Base-by-base conservation (phyloP, 306 rosid genomes). In the Ochetophila trinervis region DNA sequence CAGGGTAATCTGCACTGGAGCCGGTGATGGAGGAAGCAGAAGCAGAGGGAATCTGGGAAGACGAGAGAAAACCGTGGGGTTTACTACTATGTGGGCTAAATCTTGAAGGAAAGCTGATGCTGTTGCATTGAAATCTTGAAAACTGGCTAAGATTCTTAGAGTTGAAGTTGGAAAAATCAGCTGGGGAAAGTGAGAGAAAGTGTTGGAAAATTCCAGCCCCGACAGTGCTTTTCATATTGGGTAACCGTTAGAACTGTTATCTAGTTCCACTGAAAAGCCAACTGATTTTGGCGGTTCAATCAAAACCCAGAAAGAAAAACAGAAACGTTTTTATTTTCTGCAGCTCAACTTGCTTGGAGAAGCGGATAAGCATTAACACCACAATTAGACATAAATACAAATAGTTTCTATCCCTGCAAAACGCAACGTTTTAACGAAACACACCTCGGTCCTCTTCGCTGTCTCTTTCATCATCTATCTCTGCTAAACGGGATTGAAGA, bases 1-100 rank as follows among this genome's bases (percentile, higher is more conserved):
- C 92, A 1, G 88, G 24, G 72, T 72, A 85, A 47, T 84, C 82
- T 27, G 91, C 82, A 30, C 85, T 87, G 44, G 91, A 85, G 74
- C 90, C 86, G 34, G 79, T 16, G 53, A 84, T 14, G 20, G 86
- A 72, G 44, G 95, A 75, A 66, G 92, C 80, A 73, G 91, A 83
- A 79, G 84, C 76, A 62, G 4, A 53, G 53, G 55, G 53, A 4
- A 66, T 78, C 73, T 8, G 85, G 62, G 68, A 51, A 67, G 74
- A 64, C 51, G 68, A 64, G 8, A 27, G 55, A 62, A 66, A 71
- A 78, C 53, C 18, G 37, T 60, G 60, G 68, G 53, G 11, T 45
- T 55, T 50, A 40, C 8, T 50, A 40, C 8, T 8, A 8, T 45
- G 44, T 16, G 35, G 53, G 21, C 58, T 60, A 53, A 57, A 53